These are phyloP conservation scores for Penicillium riverlandense DNA, from an alignment of 495 filamentous ascomycete genomes.

Conservation along the genomic window DNA sequence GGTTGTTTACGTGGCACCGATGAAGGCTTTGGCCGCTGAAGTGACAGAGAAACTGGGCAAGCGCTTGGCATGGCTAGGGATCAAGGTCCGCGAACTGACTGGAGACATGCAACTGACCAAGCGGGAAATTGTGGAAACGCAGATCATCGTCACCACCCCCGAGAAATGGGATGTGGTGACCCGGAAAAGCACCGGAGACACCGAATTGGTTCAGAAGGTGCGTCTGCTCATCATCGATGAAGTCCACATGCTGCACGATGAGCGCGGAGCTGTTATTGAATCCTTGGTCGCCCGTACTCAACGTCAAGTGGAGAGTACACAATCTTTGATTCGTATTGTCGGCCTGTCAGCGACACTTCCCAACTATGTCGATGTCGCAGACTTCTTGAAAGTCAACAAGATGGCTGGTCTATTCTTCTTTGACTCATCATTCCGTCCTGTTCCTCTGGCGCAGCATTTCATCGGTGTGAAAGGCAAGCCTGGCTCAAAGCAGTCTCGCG, in stretches of 20 bases:
- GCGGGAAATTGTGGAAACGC: conserved; percentile 87
- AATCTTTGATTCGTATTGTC: conserved; percentile 92
- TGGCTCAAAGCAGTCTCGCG: conserved; percentile 66
- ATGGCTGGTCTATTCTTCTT: conserved; percentile 95
- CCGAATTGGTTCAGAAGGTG: conserved; percentile 95
- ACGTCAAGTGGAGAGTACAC: conserved; percentile 94
- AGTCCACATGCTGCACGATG: conserved; percentile 99
- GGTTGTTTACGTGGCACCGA: conserved; percentile 23
- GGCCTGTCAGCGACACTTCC: conserved; percentile 92
- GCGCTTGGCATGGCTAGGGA: conserved; percentile 85
- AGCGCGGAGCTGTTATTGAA: conserved; percentile 91
- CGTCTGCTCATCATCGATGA: conserved; percentile 96
- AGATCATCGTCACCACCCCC: conserved; percentile 97
- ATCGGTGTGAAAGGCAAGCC: conserved; percentile 91
- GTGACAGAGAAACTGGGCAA: conserved; percentile 93
- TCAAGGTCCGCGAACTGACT: conserved; percentile 84
- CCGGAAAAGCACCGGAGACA: conserved; percentile 92
- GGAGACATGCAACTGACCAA: conserved; percentile 99
- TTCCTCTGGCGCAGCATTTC: conserved; percentile 96
- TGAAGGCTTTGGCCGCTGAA: conserved; percentile 97
- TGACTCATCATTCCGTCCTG: conserved; percentile 88
- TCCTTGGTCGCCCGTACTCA: conserved; percentile 91
- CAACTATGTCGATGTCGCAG: conserved; percentile 93
- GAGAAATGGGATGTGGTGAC: conserved; percentile 99
- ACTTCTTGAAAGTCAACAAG: conserved; percentile 93